Base-by-base conservation (phyloP, 2,329 filamentous ascomycete species). In the Aspergillus ochraceus region DNA sequence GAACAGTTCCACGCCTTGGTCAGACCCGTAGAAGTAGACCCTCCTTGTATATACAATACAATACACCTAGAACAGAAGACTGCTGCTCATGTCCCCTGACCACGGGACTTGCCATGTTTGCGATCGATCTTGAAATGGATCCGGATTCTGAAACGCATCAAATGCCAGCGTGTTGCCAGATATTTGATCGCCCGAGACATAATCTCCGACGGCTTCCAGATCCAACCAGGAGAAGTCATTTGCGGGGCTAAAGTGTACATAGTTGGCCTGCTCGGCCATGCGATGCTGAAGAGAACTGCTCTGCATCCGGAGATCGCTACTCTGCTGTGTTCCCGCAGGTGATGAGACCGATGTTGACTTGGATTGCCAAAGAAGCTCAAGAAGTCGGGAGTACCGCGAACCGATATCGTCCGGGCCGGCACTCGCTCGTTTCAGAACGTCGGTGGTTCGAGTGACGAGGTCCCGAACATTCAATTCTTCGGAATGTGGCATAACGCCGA, bases 171-270 rank as follows among this genome's bases (percentile, higher is more conserved):
- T 61, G 22, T 71, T 72, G 12, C 70, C 70, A 2, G 74, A 63
- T 22, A 76, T 76, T 52, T 74, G 76, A 54, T 81, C 79, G 3
- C 78, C 77, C 4, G 77, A 79, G 20, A 81, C 82, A 66, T 84
- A 86, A 62, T 87, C 84, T 0, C 84, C 84, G 2, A 87, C 80
- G 1, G 85, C 85, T 59, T 84, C 83, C 5, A 88, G 73, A 66
- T 87, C 84, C 1, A 86, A 77, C 85, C 85, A 88, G 0, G 84
- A 86, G 70, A 88, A 87, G 49, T 84, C 82, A 54, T 86, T 83
- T 2, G 81, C 76, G 54, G 80, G 75, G 70, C 80, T 76, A 70
- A 76, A 75, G 59, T 79, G 67, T 70, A 76, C 64, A 60, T 76
- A 73, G 47, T 55, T 57, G 5, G 68, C 68, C 39, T 68, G 67